Conservation (phyloP, 2,329 filamentous ascomycete genomes). For the Xylaria sp. region DNA sequence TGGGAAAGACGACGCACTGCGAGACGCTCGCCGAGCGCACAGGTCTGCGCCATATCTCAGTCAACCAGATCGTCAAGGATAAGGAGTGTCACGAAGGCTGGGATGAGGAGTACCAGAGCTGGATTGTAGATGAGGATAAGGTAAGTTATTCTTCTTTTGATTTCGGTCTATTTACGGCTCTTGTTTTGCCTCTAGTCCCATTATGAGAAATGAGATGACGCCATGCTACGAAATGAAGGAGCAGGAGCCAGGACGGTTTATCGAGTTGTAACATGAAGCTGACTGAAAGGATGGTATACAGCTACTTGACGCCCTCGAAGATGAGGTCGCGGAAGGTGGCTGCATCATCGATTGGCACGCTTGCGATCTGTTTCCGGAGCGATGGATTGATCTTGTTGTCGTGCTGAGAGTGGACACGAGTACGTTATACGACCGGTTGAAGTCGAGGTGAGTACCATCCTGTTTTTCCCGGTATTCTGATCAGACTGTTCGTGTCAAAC, state of each 20-base stretch:
- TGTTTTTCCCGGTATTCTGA: not conserved
- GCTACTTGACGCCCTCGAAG: constrained; percentile 90
- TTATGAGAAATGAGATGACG: not conserved
- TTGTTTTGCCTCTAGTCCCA: not conserved
- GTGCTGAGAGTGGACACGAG: constrained; percentile 86
- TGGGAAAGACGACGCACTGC: constrained; percentile 94
- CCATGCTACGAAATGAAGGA: not conserved
- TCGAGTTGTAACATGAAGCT: constrained; percentile 29
- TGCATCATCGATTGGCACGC: constrained; percentile 98
- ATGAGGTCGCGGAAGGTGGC: constrained; percentile 80
- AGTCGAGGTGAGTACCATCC: constrained; percentile 66
- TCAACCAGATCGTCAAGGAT: constrained; percentile 94
- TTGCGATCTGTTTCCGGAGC: constrained; percentile 92
- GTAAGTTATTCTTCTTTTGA: constrained; percentile 57
- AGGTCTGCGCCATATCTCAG: constrained; percentile 82
- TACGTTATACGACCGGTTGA: constrained; percentile 85
- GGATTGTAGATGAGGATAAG: constrained; percentile 97
- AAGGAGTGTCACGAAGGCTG: constrained; percentile 87
- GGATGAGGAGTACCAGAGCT: constrained; percentile 85
- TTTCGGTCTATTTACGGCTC: not conserved
- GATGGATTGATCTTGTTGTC: constrained; percentile 94
- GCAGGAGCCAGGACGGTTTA: not conserved
- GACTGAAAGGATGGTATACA: constrained; percentile 52
- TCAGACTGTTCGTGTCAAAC: not conserved
- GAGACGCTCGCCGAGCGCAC: constrained; percentile 81